Percentiles rank a stretch among this genome's conserved stretches.
These are phyloP conservation scores for Herpotrichia juniperi DNA, from an alignment of 2,329 filamentous ascomycete genomes.

Conservation along the genomic window DNA sequence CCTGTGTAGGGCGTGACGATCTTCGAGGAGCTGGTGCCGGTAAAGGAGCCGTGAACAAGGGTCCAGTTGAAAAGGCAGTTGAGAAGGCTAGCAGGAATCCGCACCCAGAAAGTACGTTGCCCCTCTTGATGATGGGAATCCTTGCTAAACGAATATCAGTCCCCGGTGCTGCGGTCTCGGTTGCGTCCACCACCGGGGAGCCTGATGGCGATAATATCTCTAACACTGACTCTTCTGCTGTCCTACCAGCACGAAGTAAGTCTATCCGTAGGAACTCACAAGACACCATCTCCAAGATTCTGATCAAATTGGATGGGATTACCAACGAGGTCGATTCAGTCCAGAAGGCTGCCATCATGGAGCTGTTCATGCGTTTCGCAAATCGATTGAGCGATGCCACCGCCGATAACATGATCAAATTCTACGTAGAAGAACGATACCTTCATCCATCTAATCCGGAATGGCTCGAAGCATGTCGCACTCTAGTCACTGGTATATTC, in stretches of 20 bases:
- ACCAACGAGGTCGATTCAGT: slow-evolving; percentile 57
- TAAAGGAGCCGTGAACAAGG: slow-evolving; percentile 32
- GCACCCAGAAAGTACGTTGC: slow-evolving; percentile 8
- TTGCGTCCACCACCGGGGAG: slow-evolving; percentile 14
- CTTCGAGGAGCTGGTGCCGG: slow-evolving; percentile 16
- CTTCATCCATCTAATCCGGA: slow-evolving; percentile 73
- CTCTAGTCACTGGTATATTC: slow-evolving; percentile 69
- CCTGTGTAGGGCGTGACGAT: slow-evolving; percentile 53
- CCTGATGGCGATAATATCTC: slow-evolving; percentile 20
- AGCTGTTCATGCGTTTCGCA: slow-evolving; percentile 69
- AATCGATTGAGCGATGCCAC: slow-evolving; percentile 68
- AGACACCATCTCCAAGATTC: slow-evolving; percentile 32
- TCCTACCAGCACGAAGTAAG: slow-evolving; percentile 8
- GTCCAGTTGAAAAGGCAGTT: slow-evolving; percentile 13
- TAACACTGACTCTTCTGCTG: slow-evolving; percentile 15
- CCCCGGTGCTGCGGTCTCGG: neutral
- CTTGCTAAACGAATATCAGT: neutral
- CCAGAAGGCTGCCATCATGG: slow-evolving; percentile 70
- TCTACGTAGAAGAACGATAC: slow-evolving; percentile 71
- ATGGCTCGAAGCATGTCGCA: slow-evolving; percentile 69
- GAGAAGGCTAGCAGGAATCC: slow-evolving; percentile 16
- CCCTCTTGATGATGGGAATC: slow-evolving; percentile 5
- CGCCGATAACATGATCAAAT: slow-evolving; percentile 67
- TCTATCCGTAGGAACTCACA: slow-evolving; percentile 22
- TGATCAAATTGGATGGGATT: slow-evolving; percentile 34